Base-by-base conservation (phyloP, 768 basidiomycete species). In the Boletus tylopilopsis region DNA sequence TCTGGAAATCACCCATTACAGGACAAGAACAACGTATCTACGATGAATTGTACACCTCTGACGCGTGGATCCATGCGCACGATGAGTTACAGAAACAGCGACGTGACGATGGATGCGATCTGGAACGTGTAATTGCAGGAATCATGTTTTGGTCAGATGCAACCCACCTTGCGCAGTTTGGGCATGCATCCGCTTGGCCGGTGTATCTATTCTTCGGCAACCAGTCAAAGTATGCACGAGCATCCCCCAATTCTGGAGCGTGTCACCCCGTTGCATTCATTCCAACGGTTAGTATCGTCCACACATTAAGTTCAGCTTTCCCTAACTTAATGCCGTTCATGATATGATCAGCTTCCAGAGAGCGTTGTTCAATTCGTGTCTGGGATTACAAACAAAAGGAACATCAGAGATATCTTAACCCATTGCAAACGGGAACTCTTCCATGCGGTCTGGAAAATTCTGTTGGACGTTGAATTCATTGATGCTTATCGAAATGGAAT, bases 31-130 rank as follows among this genome's bases (percentile, higher is more conserved):
- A 61, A 25, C 41, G 51, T 0, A 16, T 66, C 0, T 60, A 61
- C 12, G 58, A 63, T 24, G 58, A 68, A 16, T 37, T 65, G 3
- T 68, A 64, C 39, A 59, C 54, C 0, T 65, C 64, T 0, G 53
- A 61, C 27, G 51, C 57, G 0, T 64, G 63, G 51, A 54, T 57
- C 6, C 16, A 35, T 1, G 62, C 59, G 5, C 60, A 67, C 7
- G 36, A 60, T 4, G 52, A 65, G 0, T 1, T 68, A 11, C 60
- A 65, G 36, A 53, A 60, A 9, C 50, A 60, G 21, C 15, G 39
- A 7, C 22, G 23, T 2, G 42, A 49, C 0, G 54, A 60, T 27
- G 52, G 51, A 15, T 64, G 64, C 24, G 49, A 33, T 3, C 44
- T 56, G 13, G 45, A 55, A 11, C 9, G 42, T 12, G 27, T 29